These are phyloP conservation scores for Aspergillus sp. DNA, from an alignment of 2,329 filamentous ascomycete species.

Conservation along the genomic window DNA sequence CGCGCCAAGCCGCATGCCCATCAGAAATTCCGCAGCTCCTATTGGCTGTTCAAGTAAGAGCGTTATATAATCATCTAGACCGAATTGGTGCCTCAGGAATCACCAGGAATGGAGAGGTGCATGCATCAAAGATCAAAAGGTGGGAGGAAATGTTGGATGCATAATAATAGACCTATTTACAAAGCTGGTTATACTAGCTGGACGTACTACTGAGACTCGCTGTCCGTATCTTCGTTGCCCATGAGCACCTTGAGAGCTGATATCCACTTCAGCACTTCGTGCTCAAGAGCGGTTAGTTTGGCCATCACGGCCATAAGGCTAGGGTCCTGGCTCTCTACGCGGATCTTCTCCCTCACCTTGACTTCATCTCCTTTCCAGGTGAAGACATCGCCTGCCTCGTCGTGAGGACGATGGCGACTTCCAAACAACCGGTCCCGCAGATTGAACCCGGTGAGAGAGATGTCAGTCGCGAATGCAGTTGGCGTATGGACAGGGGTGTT, in stretches of 20 bases:
- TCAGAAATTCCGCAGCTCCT: constrained; percentile 26
- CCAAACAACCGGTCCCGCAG: constrained; percentile 59
- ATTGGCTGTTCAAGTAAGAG: constrained; percentile 26
- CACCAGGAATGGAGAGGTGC: not conserved
- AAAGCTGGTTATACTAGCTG: no score
- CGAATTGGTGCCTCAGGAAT: not conserved
- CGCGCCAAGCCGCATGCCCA: constrained; percentile 29
- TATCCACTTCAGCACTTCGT: constrained; percentile 69
- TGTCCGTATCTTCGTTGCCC: constrained; percentile 58
- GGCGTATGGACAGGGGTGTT: constrained; percentile 59
- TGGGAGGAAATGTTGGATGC: not conserved
- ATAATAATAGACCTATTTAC: not conserved
- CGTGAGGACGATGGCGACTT: constrained; percentile 63
- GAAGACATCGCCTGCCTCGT: constrained; percentile 79
- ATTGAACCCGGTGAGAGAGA: constrained; percentile 59
- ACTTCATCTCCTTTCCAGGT: constrained; percentile 70
- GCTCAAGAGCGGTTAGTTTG: constrained; percentile 76
- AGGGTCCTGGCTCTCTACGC: constrained; percentile 86
- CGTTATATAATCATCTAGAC: constrained; percentile 5
- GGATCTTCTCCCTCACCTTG: constrained; percentile 83
- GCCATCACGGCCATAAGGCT: constrained; percentile 79
- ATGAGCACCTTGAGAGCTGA: constrained; percentile 76
- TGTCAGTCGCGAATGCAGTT: constrained; percentile 70
- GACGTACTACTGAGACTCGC: constrained; percentile 25
- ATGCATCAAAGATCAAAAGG: not conserved